Evolutionary conservation across 257 asterid genomes (phyloP).

Genomic region (Solanum ossicruentum): DNA sequence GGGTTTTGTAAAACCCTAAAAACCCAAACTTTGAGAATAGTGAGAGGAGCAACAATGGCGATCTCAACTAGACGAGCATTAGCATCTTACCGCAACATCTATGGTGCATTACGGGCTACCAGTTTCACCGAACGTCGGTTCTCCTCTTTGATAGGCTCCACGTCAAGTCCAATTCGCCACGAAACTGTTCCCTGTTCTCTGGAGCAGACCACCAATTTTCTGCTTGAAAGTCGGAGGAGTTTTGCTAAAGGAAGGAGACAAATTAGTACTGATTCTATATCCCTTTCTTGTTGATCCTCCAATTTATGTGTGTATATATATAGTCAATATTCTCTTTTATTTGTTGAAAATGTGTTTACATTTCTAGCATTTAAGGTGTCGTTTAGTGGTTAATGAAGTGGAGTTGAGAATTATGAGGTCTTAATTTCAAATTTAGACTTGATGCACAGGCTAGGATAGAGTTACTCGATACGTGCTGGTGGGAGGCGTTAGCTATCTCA

Average conservation of each 20-base stretch:
- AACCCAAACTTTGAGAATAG: neutral
- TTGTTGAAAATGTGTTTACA: neutral
- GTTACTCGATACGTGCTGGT: too few relatives aligned
- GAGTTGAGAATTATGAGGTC: neutral
- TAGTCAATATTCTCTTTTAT: neutral
- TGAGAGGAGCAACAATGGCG: slow-evolving; percentile 28
- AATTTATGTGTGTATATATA: neutral
- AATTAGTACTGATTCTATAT: slow-evolving; percentile 17
- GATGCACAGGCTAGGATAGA: too few relatives aligned
- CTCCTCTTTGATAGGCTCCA: slow-evolving; percentile 14
- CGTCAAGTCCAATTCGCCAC: slow-evolving; percentile 11
- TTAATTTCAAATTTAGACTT: neutral
- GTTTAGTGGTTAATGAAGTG: neutral
- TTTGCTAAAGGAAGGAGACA: slow-evolving; percentile 71
- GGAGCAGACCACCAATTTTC: neutral
- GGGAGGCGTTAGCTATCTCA: too few relatives aligned
- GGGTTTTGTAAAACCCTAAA: slow-evolving; percentile 14
- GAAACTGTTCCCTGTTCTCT: slow-evolving; percentile 8
- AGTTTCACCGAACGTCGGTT: slow-evolving; percentile 18
- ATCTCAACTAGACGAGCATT: slow-evolving; percentile 44
- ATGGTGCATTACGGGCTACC: slow-evolving; percentile 24
- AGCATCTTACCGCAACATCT: slow-evolving; percentile 18
- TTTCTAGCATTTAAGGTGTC: neutral
- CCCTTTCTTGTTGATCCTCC: neutral
- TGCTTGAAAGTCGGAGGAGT: slow-evolving; percentile 32